Conservation (phyloP, 163 green algal species). For the Scenedesmus sp. region DNA sequence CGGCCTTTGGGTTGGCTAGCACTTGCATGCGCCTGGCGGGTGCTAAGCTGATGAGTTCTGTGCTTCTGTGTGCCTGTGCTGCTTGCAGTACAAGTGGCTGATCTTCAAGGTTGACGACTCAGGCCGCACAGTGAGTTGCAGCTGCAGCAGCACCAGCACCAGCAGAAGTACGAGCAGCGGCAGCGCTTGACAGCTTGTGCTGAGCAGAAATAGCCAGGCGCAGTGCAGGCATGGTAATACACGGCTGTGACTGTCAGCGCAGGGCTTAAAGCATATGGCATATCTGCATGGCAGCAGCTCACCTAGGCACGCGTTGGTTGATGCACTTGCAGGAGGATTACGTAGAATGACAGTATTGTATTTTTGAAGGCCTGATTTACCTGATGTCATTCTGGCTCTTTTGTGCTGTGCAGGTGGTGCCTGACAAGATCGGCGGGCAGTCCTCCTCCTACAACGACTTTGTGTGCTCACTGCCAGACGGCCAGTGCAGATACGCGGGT, state of each 20-base stretch:
- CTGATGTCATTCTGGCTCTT: background rate
- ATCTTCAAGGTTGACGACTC: conserved; percentile 87
- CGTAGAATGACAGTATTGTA: too few relatives aligned
- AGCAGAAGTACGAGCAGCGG: background rate
- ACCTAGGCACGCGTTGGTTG: too few relatives aligned
- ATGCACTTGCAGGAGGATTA: too few relatives aligned
- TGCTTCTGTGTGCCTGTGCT: background rate
- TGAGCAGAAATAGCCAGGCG: background rate
- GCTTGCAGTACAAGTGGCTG: conserved; percentile 87
- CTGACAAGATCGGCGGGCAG: conserved; percentile 77
- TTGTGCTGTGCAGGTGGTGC: conserved; percentile 75
- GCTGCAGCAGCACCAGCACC: background rate
- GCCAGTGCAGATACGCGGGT: conserved; percentile 90
- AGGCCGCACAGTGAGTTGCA: conserved; percentile 69
- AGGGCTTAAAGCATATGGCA: background rate
- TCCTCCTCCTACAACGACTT: conserved; percentile 83
- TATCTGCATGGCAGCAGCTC: background rate
- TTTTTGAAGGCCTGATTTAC: too few relatives aligned
- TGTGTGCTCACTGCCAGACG: conserved; percentile 73
- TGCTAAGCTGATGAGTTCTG: background rate
- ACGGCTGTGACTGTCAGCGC: background rate
- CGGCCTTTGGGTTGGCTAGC: background rate
- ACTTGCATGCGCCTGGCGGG: background rate
- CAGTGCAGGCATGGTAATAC: background rate
- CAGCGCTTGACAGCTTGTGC: background rate